Conservation (phyloP, 805 yeast species). For the Isabelozyma rhagii region DNA sequence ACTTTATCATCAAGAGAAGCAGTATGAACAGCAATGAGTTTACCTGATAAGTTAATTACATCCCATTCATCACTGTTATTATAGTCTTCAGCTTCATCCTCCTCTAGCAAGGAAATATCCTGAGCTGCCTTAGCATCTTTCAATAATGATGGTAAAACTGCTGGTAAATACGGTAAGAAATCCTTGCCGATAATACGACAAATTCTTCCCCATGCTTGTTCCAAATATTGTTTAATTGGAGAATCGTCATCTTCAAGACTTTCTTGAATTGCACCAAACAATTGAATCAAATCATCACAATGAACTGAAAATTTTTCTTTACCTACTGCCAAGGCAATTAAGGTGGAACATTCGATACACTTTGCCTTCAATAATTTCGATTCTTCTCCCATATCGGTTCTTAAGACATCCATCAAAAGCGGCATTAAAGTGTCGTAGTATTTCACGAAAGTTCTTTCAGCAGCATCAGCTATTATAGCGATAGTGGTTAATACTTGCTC, state of each 20-base stretch:
- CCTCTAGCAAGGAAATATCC: conserved; percentile 85
- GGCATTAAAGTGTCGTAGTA: conserved; percentile 96
- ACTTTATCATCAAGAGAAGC: conserved; percentile 93
- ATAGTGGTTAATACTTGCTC: conserved; percentile 96
- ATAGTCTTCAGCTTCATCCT: conserved; percentile 78
- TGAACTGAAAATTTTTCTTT: conserved; percentile 80
- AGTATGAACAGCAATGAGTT: conserved; percentile 91
- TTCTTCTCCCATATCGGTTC: conserved; percentile 74
- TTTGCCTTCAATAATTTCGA: conserved; percentile 82
- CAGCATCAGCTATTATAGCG: conserved; percentile 96
- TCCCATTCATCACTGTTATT: conserved; percentile 93
- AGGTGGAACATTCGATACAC: conserved; percentile 92
- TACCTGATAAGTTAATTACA: conserved; percentile 85
- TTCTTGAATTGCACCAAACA: conserved; percentile 71
- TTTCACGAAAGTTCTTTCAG: conserved; percentile 80
- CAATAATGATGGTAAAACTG: conserved; percentile 86
- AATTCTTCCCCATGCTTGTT: conserved; percentile 94
- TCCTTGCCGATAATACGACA: conserved; percentile 84
- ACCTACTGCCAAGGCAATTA: conserved; percentile 94
- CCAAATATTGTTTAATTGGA: conserved; percentile 81
- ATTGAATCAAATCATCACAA: conserved; percentile 66
- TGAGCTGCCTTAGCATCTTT: conserved; percentile 85
- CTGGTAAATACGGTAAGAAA: conserved; percentile 77
- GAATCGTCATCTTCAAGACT: conserved; percentile 66
- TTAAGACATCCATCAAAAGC: conserved; percentile 71